Evolutionary conservation across 1,284 basidiomycete genomes (phyloP).

Genomic region (Volvariella volvacea): DNA sequence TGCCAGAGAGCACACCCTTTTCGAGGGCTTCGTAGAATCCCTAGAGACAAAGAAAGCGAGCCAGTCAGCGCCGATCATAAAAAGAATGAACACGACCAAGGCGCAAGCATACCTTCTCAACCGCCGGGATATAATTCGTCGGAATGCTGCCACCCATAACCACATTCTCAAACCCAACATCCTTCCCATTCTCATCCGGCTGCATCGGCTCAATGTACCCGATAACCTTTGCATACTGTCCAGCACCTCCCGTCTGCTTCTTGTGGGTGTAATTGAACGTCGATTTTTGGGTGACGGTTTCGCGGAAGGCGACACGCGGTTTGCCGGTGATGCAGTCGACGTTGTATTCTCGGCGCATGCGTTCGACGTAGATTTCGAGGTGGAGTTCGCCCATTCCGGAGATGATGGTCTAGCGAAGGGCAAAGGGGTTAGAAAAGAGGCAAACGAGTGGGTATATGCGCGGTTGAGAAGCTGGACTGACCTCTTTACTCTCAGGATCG

Average conservation of each 20-base stretch:
- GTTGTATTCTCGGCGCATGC: slow-evolving; percentile 97
- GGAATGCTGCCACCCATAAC: slow-evolving; percentile 95
- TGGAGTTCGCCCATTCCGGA: slow-evolving; percentile 99
- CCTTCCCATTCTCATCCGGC: slow-evolving; percentile 72
- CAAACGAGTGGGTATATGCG: not conserved
- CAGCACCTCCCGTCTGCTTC: slow-evolving; percentile 97
- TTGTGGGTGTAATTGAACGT: slow-evolving; percentile 95
- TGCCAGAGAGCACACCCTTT: slow-evolving; percentile 88
- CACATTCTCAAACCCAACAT: slow-evolving; percentile 82
- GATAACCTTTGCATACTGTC: slow-evolving; percentile 92
- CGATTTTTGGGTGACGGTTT: slow-evolving; percentile 81
- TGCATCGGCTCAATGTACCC: slow-evolving; percentile 93
- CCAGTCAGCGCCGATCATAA: not conserved
- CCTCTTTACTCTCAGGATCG: slow-evolving; percentile 92
- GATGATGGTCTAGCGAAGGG: slow-evolving; percentile 85
- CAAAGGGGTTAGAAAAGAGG: not conserved
- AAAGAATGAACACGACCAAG: not conserved
- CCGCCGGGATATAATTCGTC: slow-evolving; percentile 87
- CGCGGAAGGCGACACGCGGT: slow-evolving; percentile 95
- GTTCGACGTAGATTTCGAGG: slow-evolving; percentile 98
- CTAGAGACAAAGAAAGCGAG: slow-evolving; percentile 29
- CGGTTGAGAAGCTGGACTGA: slow-evolving; percentile 19
- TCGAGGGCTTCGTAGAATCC: slow-evolving; percentile 95
- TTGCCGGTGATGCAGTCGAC: slow-evolving; percentile 93
- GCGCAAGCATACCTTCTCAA: slow-evolving; percentile 70